phyloP scores from a whole-genome alignment of 2,329 filamentous ascomycete species.

The Blumeria graminis region DNA sequence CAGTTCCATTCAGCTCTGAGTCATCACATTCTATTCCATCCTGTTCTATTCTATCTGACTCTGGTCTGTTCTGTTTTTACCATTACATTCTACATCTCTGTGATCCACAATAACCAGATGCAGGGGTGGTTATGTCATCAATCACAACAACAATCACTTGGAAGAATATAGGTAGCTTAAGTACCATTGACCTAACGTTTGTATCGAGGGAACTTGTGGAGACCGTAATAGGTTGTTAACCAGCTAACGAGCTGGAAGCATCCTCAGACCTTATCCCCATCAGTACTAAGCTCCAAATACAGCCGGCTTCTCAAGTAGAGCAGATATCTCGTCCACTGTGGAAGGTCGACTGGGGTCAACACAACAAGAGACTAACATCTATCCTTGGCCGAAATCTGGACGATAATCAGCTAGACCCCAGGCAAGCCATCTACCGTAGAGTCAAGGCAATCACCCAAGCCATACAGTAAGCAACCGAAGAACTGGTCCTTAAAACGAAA shows the following conservation, averaged over 20 bases:
- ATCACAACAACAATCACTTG: too few relatives aligned
- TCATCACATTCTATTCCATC: too few relatives aligned
- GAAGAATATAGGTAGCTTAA: background rate
- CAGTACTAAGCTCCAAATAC: background rate
- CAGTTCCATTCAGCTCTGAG: too few relatives aligned
- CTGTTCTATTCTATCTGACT: too few relatives aligned
- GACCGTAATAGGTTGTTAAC: background rate
- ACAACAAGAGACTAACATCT: background rate
- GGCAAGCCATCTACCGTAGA: background rate
- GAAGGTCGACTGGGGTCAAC: background rate
- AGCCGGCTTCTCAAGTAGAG: background rate
- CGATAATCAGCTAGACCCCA: too few relatives aligned
- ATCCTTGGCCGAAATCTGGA: too few relatives aligned
- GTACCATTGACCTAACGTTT: background rate
- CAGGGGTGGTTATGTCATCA: too few relatives aligned
- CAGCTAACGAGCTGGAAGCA: background rate
- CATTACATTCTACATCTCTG: too few relatives aligned
- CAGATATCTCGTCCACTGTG: background rate
- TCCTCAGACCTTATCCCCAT: background rate
- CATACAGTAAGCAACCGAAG: background rate
- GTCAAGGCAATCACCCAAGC: background rate
- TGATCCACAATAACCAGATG: too few relatives aligned
- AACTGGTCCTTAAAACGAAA: background rate
- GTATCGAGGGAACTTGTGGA: background rate
- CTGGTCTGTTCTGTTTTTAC: too few relatives aligned